Percentiles rank a stretch among this genome's conserved stretches.
Conservation (phyloP, 305 asterid genomes). For the Fraxinus baroniana region DNA sequence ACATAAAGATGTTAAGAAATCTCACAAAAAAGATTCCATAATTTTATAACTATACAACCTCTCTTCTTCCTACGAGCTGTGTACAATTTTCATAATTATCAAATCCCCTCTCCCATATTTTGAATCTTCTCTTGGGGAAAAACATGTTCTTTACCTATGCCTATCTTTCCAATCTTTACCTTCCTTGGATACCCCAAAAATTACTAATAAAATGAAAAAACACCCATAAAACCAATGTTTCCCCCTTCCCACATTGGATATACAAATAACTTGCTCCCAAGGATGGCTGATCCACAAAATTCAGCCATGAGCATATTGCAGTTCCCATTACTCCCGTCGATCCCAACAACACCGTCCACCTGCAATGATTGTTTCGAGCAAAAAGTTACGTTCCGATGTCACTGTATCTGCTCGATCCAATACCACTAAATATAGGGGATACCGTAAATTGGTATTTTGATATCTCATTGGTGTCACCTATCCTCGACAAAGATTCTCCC, state of each 20-base stretch:
- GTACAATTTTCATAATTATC: slow-evolving; percentile 60
- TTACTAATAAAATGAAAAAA: slow-evolving; percentile 22
- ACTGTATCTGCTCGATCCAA: neutral
- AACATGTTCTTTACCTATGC: slow-evolving; percentile 52
- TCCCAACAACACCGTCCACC: slow-evolving; percentile 1
- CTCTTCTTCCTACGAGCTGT: slow-evolving; percentile 12
- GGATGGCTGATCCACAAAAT: slow-evolving; percentile 60
- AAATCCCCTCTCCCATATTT: slow-evolving; percentile 37
- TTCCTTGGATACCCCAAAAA: slow-evolving; percentile 39
- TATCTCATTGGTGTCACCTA: slow-evolving; percentile 39
- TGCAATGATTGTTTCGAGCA: neutral
- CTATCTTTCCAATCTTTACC: slow-evolving; percentile 51
- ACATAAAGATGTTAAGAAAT: slow-evolving; percentile 21
- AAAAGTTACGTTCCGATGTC: neutral
- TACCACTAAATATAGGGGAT: neutral
- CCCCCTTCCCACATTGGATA: slow-evolving; percentile 35
- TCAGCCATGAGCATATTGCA: slow-evolving; percentile 35
- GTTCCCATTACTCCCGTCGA: neutral
- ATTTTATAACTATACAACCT: slow-evolving; percentile 29
- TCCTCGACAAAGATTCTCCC: slow-evolving; percentile 81
- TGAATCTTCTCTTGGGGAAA: slow-evolving; percentile 40
- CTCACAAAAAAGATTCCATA: slow-evolving; percentile 30
- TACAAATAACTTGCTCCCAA: slow-evolving; percentile 41
- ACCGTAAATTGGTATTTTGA: neutral
- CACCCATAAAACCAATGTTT: slow-evolving; percentile 34